Conservation (phyloP, 2,329 filamentous ascomycete genomes). For the Chaetomium sp. region DNA sequence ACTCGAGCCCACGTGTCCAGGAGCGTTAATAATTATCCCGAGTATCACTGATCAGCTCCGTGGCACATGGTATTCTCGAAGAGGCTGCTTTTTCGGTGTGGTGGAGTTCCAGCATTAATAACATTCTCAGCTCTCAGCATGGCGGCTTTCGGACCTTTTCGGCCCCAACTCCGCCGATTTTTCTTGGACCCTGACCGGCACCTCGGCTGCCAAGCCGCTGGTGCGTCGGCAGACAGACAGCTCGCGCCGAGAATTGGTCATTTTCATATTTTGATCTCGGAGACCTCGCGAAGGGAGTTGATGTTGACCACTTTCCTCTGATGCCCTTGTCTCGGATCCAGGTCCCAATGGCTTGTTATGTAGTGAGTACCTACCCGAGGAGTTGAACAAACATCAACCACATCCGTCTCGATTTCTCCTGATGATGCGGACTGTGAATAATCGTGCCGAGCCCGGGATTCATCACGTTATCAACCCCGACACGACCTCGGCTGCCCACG, state of each 20-base stretch:
- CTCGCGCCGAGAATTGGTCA: not conserved
- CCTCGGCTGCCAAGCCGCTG: not conserved
- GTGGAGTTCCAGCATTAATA: not conserved
- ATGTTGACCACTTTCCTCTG: not conserved
- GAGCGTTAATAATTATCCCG: too few relatives aligned
- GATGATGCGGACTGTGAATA: not conserved
- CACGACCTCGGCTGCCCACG: not conserved
- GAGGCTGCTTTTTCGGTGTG: not conserved
- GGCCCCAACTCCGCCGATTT: constrained; percentile 7
- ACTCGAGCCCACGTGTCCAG: too few relatives aligned
- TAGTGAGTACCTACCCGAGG: too few relatives aligned
- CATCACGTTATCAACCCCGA: not conserved
- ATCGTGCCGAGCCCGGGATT: not conserved
- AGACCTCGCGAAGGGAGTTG: not conserved
- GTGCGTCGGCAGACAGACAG: not conserved
- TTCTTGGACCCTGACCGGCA: not conserved
- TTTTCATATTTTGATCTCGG: too few relatives aligned
- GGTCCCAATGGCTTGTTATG: not conserved
- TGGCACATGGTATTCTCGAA: too few relatives aligned
- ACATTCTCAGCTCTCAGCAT: not conserved
- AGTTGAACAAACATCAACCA: not conserved
- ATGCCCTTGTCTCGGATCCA: not conserved
- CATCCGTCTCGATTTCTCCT: not conserved
- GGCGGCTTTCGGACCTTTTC: constrained; percentile 1
- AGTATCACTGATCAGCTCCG: too few relatives aligned